These are phyloP conservation scores for Nitzschia putrida DNA, from an alignment of 108 stramenopile species.

Conservation along the genomic window DNA sequence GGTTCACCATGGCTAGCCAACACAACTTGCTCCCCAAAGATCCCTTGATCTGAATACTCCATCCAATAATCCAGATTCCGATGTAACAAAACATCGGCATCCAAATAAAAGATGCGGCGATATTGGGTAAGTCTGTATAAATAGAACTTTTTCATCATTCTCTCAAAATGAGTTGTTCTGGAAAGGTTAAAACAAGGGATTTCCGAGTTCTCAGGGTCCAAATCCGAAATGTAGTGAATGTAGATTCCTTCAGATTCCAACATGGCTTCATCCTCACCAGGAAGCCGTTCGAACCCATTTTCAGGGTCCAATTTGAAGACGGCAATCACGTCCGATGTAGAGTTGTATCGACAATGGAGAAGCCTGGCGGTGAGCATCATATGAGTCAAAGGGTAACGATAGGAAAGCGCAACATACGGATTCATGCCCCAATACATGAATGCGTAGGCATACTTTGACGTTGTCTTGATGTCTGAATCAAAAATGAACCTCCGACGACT, in stretches of 20 bases:
- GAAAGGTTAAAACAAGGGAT: background rate
- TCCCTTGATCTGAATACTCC: too few relatives aligned
- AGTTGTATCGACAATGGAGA: conserved; percentile 12
- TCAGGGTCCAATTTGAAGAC: conserved; percentile 31
- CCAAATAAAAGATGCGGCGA: conserved; percentile 52
- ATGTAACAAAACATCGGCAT: conserved; percentile 52
- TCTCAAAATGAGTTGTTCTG: conserved; percentile 1
- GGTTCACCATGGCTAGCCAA: conserved; percentile 34
- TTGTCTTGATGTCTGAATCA: too few relatives aligned
- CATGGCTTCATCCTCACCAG: conserved; percentile 15
- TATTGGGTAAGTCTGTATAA: conserved; percentile 45
- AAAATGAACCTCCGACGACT: too few relatives aligned
- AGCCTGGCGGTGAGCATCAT: background rate
- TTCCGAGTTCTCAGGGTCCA: background rate
- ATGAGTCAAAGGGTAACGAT: background rate
- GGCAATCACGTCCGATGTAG: conserved; percentile 40
- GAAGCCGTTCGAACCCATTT: background rate
- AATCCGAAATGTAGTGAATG: background rate
- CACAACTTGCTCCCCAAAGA: conserved; percentile 19
- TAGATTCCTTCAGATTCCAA: conserved; percentile 5
- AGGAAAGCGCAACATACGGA: background rate
- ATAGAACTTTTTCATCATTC: conserved; percentile 41
- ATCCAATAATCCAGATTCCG: conserved; percentile 55
- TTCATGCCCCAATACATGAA: conserved; percentile 1
- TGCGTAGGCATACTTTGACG: background rate